Conservation (phyloP, 768 basidiomycete species). For the Termitomyces sp. region DNA sequence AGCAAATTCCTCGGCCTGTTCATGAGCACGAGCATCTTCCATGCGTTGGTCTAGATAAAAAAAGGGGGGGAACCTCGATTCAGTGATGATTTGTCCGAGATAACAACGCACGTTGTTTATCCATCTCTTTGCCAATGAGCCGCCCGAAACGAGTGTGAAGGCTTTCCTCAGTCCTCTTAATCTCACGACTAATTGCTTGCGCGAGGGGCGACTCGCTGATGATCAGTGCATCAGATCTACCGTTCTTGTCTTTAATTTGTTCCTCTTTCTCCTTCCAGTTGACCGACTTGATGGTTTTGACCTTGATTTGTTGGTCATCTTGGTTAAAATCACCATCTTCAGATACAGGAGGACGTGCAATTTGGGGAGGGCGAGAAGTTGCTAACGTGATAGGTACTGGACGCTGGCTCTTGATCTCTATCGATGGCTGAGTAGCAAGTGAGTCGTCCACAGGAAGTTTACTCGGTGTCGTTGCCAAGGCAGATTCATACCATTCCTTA, state of each 20-base stretch:
- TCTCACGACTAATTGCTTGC: slow-evolving; percentile 67
- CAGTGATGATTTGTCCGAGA: background rate
- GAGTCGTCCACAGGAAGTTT: slow-evolving; percentile 59
- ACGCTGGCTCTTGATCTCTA: slow-evolving; percentile 25
- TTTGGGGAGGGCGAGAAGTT: slow-evolving; percentile 13
- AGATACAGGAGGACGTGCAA: slow-evolving; percentile 54
- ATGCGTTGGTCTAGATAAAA: slow-evolving; percentile 67
- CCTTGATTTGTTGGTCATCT: slow-evolving; percentile 64
- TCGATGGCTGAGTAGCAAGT: slow-evolving; percentile 21
- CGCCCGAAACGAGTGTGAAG: slow-evolving; percentile 75
- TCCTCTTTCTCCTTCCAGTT: slow-evolving; percentile 48
- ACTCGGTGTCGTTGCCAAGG: slow-evolving; percentile 48
- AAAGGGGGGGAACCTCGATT: background rate
- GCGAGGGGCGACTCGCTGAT: slow-evolving; percentile 55
- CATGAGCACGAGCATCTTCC: slow-evolving; percentile 75
- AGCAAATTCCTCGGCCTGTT: slow-evolving; percentile 77
- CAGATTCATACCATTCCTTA: slow-evolving; percentile 82
- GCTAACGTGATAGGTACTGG: slow-evolving; percentile 21
- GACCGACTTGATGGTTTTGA: slow-evolving; percentile 53
- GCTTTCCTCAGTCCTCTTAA: slow-evolving; percentile 79
- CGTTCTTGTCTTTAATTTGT: slow-evolving; percentile 32
- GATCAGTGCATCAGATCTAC: slow-evolving; percentile 30
- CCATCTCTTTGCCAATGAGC: slow-evolving; percentile 82
- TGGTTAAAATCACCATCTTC: slow-evolving; percentile 67
- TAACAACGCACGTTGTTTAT: slow-evolving; percentile 73